Base-by-base conservation (phyloP, 1,284 basidiomycete species). In the Moesziomyces antarcticus region DNA sequence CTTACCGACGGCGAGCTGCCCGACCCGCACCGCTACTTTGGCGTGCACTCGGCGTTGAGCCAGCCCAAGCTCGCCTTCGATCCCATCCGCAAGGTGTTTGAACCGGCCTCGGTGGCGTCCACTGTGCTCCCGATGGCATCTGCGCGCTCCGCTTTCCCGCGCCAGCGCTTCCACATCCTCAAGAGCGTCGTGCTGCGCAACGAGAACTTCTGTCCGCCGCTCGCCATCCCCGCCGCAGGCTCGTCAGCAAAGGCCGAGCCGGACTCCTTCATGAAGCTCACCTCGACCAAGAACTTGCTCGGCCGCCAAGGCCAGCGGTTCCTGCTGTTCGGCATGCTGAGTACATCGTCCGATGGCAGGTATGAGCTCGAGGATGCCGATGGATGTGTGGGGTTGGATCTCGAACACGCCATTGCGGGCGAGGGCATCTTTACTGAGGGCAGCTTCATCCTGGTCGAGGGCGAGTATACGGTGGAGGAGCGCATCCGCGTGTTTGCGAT, bases 351-450 rank as follows among this genome's bases (percentile, higher is more conserved):
- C 77, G 93, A 97, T 84, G 95, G 95, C 0, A 90, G 89, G 73
- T 86, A 97, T 49, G 94, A 91, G 79, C 87, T 99, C 7, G 97
- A 99, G 85, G 97, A 99, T 83, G 88, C 92, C 18, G 97, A 99
- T 77, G 97, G 96, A 3, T 87, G 87, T 22, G 95, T 99, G 0
- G 91, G 90, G 53, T 87, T 99, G 30, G 94, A 99, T 83, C 91
- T 98, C 78, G 89, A 91, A 5, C 90, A 92, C 77, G 88, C 96
- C 22, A 61, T 72, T 65, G 95, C 96, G 6, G 94, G 94, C 46
- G 95, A 97, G 83, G 97, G 97, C 0, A 85, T 99, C 16, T 99
- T 98, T 81, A 97, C 95, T 0, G 95, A 99, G 84, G 97, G 97
- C 0, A 93, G 91, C 65, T 92, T 97, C 85, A 93, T 94, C 1